Evolutionary conservation across 1,284 basidiomycete genomes (phyloP).

Genomic region (Thelephora terrestris): DNA sequence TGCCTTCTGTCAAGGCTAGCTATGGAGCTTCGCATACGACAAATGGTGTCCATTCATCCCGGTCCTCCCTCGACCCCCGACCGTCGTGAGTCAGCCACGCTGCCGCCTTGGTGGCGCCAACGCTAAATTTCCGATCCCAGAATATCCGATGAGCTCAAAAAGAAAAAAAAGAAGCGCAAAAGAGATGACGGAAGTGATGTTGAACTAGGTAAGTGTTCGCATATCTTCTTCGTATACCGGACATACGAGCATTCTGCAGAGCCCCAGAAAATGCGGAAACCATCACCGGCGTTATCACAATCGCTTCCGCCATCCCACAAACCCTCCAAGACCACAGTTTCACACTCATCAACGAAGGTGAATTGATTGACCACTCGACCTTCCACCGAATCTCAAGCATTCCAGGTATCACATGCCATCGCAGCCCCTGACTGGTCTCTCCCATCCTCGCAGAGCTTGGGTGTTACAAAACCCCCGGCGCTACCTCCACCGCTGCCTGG

Average conservation of each 20-base stretch:
- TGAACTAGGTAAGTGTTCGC: slow-evolving; percentile 37
- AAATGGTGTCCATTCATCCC: slow-evolving; percentile 23
- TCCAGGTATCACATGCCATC: slow-evolving; percentile 22
- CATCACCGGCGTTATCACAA: slow-evolving; percentile 36
- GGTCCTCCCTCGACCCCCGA: slow-evolving; percentile 27
- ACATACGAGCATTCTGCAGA: slow-evolving; percentile 23
- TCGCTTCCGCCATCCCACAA: slow-evolving; percentile 34
- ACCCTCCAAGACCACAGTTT: slow-evolving; percentile 37
- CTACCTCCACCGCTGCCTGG: slow-evolving; percentile 62
- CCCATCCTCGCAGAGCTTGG: slow-evolving; percentile 37
- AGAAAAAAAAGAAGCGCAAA: slow-evolving; percentile 83
- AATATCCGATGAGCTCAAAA: slow-evolving; percentile 40
- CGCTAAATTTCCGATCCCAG: slow-evolving; percentile 12
- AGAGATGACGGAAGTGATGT: slow-evolving; percentile 68
- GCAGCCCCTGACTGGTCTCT: slow-evolving; percentile 49
- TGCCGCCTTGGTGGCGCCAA: slow-evolving; percentile 7
- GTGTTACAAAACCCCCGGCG: slow-evolving; percentile 58
- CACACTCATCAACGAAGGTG: slow-evolving; percentile 43
- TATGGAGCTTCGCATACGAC: slow-evolving; percentile 25
- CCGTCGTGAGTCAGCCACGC: slow-evolving; percentile 25
- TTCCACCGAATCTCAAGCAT: not conserved
- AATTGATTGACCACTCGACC: slow-evolving; percentile 6
- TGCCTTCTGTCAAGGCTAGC: slow-evolving; percentile 14
- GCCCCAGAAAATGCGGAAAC: slow-evolving; percentile 42
- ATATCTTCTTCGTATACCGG: not conserved